phyloP scores from a whole-genome alignment of 2,329 filamentous ascomycete species.

The Drechslerella stenobrocha region DNA sequence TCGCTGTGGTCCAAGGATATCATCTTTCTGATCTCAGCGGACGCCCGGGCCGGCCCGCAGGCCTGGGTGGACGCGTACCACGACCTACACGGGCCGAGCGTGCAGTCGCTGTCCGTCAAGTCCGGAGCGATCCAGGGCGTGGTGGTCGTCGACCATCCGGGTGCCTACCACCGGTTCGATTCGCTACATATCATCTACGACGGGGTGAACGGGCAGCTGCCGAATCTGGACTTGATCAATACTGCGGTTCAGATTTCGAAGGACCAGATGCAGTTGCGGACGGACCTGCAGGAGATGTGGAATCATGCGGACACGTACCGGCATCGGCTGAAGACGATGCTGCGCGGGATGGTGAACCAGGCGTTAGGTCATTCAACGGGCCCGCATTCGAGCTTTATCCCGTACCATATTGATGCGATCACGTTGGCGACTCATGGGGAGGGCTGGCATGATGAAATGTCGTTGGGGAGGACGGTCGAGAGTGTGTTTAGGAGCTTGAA shows the following conservation, averaged over 20 bases:
- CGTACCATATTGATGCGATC: constrained; percentile 95
- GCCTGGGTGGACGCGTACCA: constrained; percentile 99
- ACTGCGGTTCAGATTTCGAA: constrained; percentile 83
- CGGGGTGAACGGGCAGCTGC: constrained; percentile 90
- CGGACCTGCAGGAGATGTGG: constrained; percentile 83
- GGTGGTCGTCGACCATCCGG: constrained; percentile 88
- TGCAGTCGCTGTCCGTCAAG: constrained; percentile 81
- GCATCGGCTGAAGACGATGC: constrained; percentile 82
- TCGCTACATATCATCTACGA: constrained; percentile 91
- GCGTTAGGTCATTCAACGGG: constrained; percentile 85
- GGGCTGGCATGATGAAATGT: constrained; percentile 98
- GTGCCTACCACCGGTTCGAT: constrained; percentile 75
- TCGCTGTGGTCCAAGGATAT: constrained; percentile 99
- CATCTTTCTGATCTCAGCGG: constrained; percentile 83
- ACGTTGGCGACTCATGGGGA: constrained; percentile 87
- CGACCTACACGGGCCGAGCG: constrained; percentile 74
- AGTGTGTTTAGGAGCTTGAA: constrained; percentile 91
- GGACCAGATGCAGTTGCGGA: constrained; percentile 87
- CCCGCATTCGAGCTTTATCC: constrained; percentile 92
- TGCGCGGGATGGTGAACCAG: constrained; percentile 89
- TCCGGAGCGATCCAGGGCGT: constrained; percentile 91
- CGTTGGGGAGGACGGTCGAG: constrained; percentile 83
- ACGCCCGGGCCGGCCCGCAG: constrained; percentile 86
- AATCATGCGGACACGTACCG: constrained; percentile 74
- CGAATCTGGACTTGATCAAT: constrained; percentile 94